phyloP scores from a whole-genome alignment of 2,329 filamentous ascomycete species.

The Penicillium sp. region DNA sequence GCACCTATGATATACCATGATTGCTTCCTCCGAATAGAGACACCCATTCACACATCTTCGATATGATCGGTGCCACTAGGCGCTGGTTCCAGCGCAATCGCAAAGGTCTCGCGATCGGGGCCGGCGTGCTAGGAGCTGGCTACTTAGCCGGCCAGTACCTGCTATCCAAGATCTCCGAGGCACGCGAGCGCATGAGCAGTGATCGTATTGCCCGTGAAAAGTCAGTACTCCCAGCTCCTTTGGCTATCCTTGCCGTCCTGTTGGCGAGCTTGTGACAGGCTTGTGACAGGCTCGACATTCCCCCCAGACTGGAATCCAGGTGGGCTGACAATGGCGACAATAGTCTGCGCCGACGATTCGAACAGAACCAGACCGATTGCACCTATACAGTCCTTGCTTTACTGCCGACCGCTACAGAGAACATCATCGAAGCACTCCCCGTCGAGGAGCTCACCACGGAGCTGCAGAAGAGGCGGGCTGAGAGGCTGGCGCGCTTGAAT shows the following conservation, averaged over 20 bases:
- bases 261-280: conserved; percentile 13
- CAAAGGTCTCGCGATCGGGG: conserved; percentile 80
- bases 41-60: conserved; percentile 10
- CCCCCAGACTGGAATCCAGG: conserved; percentile 4
- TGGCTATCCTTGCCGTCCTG: neutral
- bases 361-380: conserved; percentile 98
- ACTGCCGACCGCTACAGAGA: conserved; percentile 82
- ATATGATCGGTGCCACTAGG: conserved; percentile 67
- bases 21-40: neutral
- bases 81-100: conserved; percentile 91
- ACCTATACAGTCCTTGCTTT: conserved; percentile 96
- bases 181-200: conserved; percentile 91
- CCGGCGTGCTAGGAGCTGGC: conserved; percentile 79
- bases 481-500: conserved; percentile 58
- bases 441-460: conserved; percentile 91
- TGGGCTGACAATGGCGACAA: conserved; percentile 11
- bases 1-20: conserved; percentile 4
- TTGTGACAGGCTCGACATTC: neutral
- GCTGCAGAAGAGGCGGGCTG: conserved; percentile 85
- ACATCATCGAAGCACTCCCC: conserved; percentile 79
- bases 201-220: conserved; percentile 96
- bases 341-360: conserved; percentile 89
- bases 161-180: conserved; percentile 82
- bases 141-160: conserved; percentile 94
- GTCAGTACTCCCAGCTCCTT: conserved; percentile 48